Base-by-base conservation (phyloP, 2,329 filamentous ascomycete species). In the Xylaria sp. region DNA sequence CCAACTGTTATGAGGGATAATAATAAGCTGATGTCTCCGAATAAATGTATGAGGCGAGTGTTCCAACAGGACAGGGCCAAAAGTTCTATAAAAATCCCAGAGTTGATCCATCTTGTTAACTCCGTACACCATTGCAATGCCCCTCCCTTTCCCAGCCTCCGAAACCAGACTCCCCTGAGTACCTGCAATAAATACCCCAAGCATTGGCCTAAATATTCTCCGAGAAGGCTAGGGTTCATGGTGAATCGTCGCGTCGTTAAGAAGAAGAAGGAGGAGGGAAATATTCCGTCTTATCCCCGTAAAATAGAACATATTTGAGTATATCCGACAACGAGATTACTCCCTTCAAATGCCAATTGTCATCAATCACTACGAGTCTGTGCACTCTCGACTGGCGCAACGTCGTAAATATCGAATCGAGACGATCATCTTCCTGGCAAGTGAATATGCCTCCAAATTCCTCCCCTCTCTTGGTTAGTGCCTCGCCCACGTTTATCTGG, bases 401-500 rank as follows among this genome's bases (percentile, higher is more conserved):
- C 0, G 96, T 98, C 80, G 98, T 94, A 80, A 98, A 98, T 74
- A 99, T 96, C 12, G 94, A 95, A 79, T 97, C 95, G 59, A 99
- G 87, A 65, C 94, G 91, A 81, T 99, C 96, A 71, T 97, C 91
- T 72, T 96, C 87, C 55, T 91, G 93, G 84, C 96, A 99, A 0
- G 95, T 98, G 82, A 98, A 98, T 72, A 99, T 98, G 52, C 97
- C 96, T 0, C 94, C 92, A 77, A 97, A 98, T 75, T 98, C 95
- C 62, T 97, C 92, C 13, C 93, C 89, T 71, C 95, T 89, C 80
- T 92, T 97, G 75, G 93, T 90, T 65, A 98, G 84, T 1, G 95
- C 95, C 71, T 98, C 94, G 52, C 95, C 96, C 4, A 98, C 93
- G 7, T 88, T 93, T 23, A 94, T 88, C 69, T 92, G 90, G 66